Evolutionary conservation across 805 yeast species (phyloP).

Genomic region (Kuraishia hungarica): DNA sequence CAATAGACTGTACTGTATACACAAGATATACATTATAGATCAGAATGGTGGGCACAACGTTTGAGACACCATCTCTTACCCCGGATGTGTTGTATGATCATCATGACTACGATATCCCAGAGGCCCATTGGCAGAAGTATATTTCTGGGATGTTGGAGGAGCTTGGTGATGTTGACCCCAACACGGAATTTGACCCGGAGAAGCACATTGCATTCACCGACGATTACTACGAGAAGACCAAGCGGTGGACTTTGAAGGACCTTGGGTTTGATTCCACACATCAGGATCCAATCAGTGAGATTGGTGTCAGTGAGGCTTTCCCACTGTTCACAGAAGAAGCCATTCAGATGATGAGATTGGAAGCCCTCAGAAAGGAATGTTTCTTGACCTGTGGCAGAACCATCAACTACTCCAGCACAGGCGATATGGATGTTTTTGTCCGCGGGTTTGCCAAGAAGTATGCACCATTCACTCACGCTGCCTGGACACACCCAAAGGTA

Average conservation of each 20-base stretch:
- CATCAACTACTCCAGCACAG: conserved; percentile 22
- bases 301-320: conserved; percentile 41
- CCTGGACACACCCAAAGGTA: conserved; percentile 53
- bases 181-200: conserved; percentile 25
- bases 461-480: conserved; percentile 42
- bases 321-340: conserved; percentile 47
- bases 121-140: conserved; percentile 16
- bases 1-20: neutral
- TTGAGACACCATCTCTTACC: neutral
- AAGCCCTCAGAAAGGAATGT: conserved; percentile 30
- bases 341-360: conserved; percentile 38
- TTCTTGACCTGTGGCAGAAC: conserved; percentile 32
- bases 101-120: conserved; percentile 16
- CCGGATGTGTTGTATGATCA: conserved; percentile 9
- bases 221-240: conserved; percentile 26
- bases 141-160: conserved; percentile 10
- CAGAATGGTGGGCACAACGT: neutral
- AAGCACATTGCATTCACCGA: conserved; percentile 29
- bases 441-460: conserved; percentile 38
- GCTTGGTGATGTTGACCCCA: conserved; percentile 15
- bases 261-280: conserved; percentile 28
- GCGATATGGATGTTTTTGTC: conserved; percentile 29
- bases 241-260: conserved; percentile 27
- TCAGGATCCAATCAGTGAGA: conserved; percentile 24
- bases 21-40: no score